These are phyloP conservation scores for Pseudonectria foliicola DNA, from an alignment of 2,329 filamentous ascomycete species.

Conservation along the genomic window DNA sequence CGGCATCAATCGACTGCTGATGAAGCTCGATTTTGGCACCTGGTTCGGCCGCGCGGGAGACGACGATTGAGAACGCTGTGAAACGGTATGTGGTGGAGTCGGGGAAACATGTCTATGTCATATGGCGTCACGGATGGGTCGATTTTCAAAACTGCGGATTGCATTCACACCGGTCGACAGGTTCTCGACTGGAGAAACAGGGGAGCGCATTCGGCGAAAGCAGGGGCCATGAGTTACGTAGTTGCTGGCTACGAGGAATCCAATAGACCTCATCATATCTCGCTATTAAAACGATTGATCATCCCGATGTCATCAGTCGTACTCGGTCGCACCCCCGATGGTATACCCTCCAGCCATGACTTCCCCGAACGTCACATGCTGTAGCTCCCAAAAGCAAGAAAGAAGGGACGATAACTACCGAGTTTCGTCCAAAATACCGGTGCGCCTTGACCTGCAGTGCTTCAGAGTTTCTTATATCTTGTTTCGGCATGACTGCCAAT, in stretches of 20 bases:
- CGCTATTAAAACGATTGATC: constrained; percentile 16
- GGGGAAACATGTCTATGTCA: constrained; percentile 4
- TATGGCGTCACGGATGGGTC: constrained; percentile 22
- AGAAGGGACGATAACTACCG: no score
- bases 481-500: no score
- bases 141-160: constrained; percentile 13
- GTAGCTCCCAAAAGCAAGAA: no score
- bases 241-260: not conserved
- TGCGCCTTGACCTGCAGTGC: no score
- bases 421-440: no score
- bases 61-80: constrained; percentile 5
- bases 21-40: constrained; percentile 75
- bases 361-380: no score
- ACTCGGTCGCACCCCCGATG: constrained; percentile 7
- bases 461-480: no score
- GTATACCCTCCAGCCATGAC: no score
- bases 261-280: not conserved
- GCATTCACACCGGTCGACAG: constrained; percentile 10
- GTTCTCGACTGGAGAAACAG: constrained; percentile 9
- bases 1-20: constrained; percentile 75
- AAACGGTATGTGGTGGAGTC: constrained; percentile 1
- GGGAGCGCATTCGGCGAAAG: not conserved
- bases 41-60: constrained; percentile 40
- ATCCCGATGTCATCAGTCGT: constrained; percentile 15
- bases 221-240: not conserved